A percentile compares a stretch with the other conserved stretches of the same genome.
Evolutionary conservation across 2,329 filamentous ascomycete genomes (phyloP).

Genomic region (Cercospora sp.): DNA sequence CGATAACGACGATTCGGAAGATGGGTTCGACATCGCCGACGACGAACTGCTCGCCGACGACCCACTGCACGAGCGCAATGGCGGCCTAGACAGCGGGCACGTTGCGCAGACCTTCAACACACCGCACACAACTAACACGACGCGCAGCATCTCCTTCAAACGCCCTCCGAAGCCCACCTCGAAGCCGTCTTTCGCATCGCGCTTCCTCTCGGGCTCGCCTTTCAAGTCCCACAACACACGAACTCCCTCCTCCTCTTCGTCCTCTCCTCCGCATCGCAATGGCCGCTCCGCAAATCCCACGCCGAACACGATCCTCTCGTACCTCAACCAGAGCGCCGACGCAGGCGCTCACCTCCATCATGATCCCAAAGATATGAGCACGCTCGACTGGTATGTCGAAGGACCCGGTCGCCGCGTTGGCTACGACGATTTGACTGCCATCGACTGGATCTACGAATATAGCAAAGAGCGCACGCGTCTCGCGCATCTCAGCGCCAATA

Average conservation of each 20-base stretch:
- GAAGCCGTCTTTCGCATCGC: slow-evolving; percentile 44
- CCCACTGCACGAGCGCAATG: slow-evolving; percentile 38
- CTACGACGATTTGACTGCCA: slow-evolving; percentile 94
- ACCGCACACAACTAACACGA: slow-evolving; percentile 13
- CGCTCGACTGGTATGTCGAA: slow-evolving; percentile 82
- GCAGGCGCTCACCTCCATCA: slow-evolving; percentile 41
- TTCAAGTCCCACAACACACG: slow-evolving; percentile 38
- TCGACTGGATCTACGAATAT: slow-evolving; percentile 99
- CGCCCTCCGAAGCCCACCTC: slow-evolving; percentile 58
- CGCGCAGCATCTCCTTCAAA: slow-evolving; percentile 65
- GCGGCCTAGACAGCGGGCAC: slow-evolving; percentile 50
- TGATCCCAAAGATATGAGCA: slow-evolving; percentile 48
- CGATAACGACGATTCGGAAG: slow-evolving; percentile 39
- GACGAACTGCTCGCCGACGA: slow-evolving; percentile 46
- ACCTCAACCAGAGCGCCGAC: slow-evolving; percentile 44
- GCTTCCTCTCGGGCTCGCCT: slow-evolving; percentile 47
- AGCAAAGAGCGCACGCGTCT: slow-evolving; percentile 90
- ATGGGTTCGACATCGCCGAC: slow-evolving; percentile 48
- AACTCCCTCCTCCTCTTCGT: slow-evolving; percentile 36
- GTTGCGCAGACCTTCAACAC: slow-evolving; percentile 3
- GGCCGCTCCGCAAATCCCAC: slow-evolving; percentile 42
- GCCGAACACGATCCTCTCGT: slow-evolving; percentile 41
- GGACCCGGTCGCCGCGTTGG: slow-evolving; percentile 85
- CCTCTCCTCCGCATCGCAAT: slow-evolving; percentile 33
- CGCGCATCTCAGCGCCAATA: slow-evolving; percentile 70